Evolutionary conservation across 441 rosid species (phyloP).

Genomic region (Pelargonium myrrhifolium): DNA sequence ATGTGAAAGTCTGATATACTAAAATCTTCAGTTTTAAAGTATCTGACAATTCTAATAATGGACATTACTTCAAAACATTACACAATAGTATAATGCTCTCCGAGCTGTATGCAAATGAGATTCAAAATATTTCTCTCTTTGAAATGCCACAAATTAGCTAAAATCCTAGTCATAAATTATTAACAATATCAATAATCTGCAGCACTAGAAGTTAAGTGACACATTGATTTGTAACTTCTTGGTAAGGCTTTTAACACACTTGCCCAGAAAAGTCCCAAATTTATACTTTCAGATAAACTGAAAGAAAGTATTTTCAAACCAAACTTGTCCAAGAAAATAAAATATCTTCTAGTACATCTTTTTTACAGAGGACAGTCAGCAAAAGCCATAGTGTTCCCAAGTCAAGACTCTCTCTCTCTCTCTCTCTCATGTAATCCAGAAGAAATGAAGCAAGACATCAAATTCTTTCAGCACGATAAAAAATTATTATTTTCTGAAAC

Average conservation of each 20-base stretch:
- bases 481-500: constrained; percentile 2
- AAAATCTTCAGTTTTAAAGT: not conserved
- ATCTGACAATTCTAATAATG: not conserved
- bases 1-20: not conserved
- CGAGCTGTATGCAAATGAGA: not conserved
- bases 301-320: not conserved
- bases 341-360: not conserved
- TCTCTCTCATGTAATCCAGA: no score
- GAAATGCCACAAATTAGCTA: not conserved
- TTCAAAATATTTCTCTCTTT: not conserved
- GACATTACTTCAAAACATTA: not conserved
- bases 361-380: not conserved
- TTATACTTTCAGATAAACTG: not conserved
- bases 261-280: not conserved
- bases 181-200: not conserved
- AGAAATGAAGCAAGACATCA: no score
- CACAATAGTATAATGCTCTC: no score
- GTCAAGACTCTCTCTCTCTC: not conserved
- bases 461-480: not conserved
- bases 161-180: not conserved
- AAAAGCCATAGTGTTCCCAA: not conserved
- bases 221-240: not conserved
- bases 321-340: not conserved
- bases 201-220: not conserved
- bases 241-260: not conserved